Conservation (phyloP, 202 grass and related monocot genomes). For the Musa balbisiana region DNA sequence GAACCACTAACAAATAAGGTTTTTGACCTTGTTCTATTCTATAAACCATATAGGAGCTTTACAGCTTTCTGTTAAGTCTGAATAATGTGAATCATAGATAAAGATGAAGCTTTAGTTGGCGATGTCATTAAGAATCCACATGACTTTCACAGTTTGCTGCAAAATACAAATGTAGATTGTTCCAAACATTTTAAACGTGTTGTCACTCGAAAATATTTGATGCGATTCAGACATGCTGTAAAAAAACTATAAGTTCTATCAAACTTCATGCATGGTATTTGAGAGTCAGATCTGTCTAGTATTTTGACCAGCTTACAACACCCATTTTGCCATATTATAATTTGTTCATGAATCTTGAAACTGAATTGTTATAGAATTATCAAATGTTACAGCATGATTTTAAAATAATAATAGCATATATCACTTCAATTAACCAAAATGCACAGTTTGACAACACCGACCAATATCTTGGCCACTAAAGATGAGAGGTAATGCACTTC, state of each 20-base stretch:
- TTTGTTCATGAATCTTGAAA: no score
- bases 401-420: not conserved
- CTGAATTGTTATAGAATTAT: no score
- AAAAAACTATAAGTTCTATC: no score
- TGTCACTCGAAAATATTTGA: not conserved
- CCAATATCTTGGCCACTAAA: not conserved
- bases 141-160: not conserved
- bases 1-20: not conserved
- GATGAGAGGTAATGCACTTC: no score
- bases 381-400: no score
- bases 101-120: not conserved
- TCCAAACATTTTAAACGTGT: not conserved
- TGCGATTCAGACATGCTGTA: not conserved
- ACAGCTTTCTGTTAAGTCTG: not conserved
- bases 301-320: no score
- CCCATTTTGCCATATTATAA: no score
- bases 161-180: not conserved
- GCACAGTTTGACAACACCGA: not conserved
- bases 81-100: not conserved
- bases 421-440: not conserved
- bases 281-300: no score
- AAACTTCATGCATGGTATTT: no score
- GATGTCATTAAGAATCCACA: not conserved
- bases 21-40: not conserved
- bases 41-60: not conserved